Evolutionary conservation across 345 rosid genomes (phyloP), one percentile per base, ranked within the genome.

Genomic region (Eucalyptus marginata): DNA sequence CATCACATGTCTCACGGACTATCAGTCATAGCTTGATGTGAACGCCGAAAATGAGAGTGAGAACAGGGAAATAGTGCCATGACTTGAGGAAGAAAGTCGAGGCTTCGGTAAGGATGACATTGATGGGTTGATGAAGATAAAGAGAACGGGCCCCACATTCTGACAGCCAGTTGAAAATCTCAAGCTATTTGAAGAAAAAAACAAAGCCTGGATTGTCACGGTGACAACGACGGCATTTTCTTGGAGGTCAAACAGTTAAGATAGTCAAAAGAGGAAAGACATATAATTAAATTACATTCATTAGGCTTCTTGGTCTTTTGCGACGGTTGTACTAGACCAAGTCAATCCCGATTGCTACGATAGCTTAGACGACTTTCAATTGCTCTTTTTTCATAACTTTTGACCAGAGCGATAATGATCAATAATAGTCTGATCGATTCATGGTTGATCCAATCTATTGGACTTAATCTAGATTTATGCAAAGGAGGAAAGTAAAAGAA

Each of bases 91-190:
- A 88, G 88, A 93, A 94, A 95, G 95, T 94, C 95, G 91, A 90
- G 43, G 93, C 92, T 94, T 94, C 90, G 96, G 95, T 95, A 89
- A 89, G 87, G 93, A 91, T 90, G 79, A 90, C 89, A 89, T 90
- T 90, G 94, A 92, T 90, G 86, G 90, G 92, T 90, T 91, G 91
- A 93, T 90, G 89, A 80, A 89, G 91, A 91, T 89, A 88, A 80
- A 88, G 86, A 36, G 14, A 86, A 86, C 22, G 90, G 90, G 86
- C 93, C 92, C 93, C 86, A 89, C 29, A 88, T 79, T 86, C 59
- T 27, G 68, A 49, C 87, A 49, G 56, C 87, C 66, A 54, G 47
- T 44, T 71, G 84, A 44, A 87, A 62, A 46, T 22, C 47, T 76
- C 5, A 16, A 5, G 29, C 24, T 20, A 76, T 36, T 76, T 40